Base-by-base conservation (phyloP, 805 yeast species). In the Myxozyma kluyveri region DNA sequence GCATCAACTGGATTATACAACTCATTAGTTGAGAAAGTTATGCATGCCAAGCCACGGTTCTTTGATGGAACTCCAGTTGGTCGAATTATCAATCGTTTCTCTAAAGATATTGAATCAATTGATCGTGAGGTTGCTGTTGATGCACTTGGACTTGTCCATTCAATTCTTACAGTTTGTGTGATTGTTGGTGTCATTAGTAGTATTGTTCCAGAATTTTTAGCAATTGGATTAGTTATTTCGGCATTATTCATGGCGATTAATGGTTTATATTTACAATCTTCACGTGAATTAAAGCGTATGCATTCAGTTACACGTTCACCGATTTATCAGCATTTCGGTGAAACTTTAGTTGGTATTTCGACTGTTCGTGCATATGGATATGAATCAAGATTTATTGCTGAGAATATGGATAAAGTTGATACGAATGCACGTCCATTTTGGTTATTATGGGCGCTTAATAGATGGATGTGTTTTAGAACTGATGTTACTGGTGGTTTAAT, bases 331-430 rank as follows among this genome's bases (percentile, higher is more conserved):
- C 97, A 90, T 66, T 93, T 91, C 66, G 83, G 96, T 17, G 99
- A 91, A 70, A 88, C 97, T 4, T 75, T 91, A 63, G 83, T 81
- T 36, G 99, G 99, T 65, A 88, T 89, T 24, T 81, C 96, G 4
- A 89, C 97, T 1, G 89, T 91, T 61, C 83, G 99, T 70, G 99
- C 99, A 2, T 91, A 87, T 69, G 96, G 96, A 63, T 91, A 88
- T 62, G 96, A 88, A 65, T 77, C 84, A 47, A 77, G 95, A 63
- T 91, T 91, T 68, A 76, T 88, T 75, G 78, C 78, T 62, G 88
- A 87, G 64, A 91, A 90, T 67, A 70, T 90, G 74, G 72, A 73
- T 57, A 83, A 82, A 53, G 84, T 93, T 54, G 98, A 93, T 69
- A 76, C 78, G 42, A 89, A 89, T 69, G 88, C 88, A 67, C 78